Base-by-base conservation (phyloP, 2,329 filamentous ascomycete genomes). In the Teratosphaeria zuluensis region DNA sequence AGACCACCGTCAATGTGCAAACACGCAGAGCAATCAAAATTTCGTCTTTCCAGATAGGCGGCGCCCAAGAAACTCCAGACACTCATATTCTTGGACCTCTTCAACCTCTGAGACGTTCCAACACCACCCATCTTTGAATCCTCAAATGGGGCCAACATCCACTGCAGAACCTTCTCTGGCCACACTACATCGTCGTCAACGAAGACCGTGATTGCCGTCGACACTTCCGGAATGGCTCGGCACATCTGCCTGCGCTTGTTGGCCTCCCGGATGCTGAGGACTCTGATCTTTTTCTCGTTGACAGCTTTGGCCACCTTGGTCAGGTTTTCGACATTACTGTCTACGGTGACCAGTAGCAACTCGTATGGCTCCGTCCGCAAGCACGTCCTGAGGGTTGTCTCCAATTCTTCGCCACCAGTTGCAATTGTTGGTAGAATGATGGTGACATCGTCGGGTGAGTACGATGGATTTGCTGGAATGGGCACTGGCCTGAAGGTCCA, bases 221-320 rank as follows among this genome's bases (percentile, higher is more conserved):
- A 81, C 59, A 96, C 90, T 65, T 90, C 83, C 21, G 92, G 91
- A 54, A 97, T 89, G 3, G 91, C 92, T 70, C 90, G 84, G 73
- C 90, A 95, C 71, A 97, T 91, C 74, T 97, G 92, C 21, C 92
- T 84, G 58, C 92, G 88, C 79, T 97, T 97, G 78, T 97, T 97
- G 66, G 92, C 91, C 70, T 96, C 92, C 61, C 83, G 80, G 32
- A 91, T 89, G 63, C 83, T 86, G 64, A 92, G 80, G 51, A 95
- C 85, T 58, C 84, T 82, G 64, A 96, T 84, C 63, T 83, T 84
- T 59, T 83, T 80, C 58, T 77, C 74, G 28, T 84, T 84, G 62
- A 83, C 80, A 21, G 83, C 84, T 54, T 78, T 77, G 16, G 78
- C 78, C 73, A 82, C 77, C 56, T 74, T 71, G 56, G 69, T 63